A percentile compares a stretch with the other conserved stretches of the same genome.
Conservation (phyloP, 140 eudicot genomes). For the Anethum foeniculum region DNA sequence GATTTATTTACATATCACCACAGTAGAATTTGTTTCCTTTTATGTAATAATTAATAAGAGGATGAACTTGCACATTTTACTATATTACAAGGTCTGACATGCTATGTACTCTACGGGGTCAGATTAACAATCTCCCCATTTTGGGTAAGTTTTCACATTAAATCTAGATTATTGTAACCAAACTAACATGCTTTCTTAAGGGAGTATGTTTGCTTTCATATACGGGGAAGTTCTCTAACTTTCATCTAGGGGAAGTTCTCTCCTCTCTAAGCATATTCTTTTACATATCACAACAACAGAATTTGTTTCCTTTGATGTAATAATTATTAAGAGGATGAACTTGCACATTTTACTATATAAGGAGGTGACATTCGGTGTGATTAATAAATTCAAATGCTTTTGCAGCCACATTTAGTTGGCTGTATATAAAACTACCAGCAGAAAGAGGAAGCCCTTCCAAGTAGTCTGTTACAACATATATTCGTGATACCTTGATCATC, state of each 20-base stretch:
- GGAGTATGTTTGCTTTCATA: not conserved
- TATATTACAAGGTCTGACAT: not conserved
- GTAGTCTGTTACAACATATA: not conserved
- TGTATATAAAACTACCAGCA: not conserved
- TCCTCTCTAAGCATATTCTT: not conserved
- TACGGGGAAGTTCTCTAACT: not conserved
- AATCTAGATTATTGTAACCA: not conserved
- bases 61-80: no score
- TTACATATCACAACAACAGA: not conserved
- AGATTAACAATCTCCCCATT: not conserved
- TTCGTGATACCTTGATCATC: not conserved
- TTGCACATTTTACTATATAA: not conserved
- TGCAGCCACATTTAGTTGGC: not conserved
- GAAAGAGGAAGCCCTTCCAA: not conserved
- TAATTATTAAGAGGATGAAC: not conserved
- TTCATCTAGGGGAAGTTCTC: not conserved
- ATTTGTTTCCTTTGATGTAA: not conserved
- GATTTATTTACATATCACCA: no score
- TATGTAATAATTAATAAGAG: no score
- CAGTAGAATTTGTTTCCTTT: no score
- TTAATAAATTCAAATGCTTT: not conserved
- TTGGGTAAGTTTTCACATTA: not conserved
- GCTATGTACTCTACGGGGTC: not conserved
- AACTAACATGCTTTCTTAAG: not conserved
- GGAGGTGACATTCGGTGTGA: not conserved